Evolutionary conservation across 495 filamentous ascomycete species (phyloP), one percentile per base, ranked within the genome.

Genomic region (Penicillium samsonianum): DNA sequence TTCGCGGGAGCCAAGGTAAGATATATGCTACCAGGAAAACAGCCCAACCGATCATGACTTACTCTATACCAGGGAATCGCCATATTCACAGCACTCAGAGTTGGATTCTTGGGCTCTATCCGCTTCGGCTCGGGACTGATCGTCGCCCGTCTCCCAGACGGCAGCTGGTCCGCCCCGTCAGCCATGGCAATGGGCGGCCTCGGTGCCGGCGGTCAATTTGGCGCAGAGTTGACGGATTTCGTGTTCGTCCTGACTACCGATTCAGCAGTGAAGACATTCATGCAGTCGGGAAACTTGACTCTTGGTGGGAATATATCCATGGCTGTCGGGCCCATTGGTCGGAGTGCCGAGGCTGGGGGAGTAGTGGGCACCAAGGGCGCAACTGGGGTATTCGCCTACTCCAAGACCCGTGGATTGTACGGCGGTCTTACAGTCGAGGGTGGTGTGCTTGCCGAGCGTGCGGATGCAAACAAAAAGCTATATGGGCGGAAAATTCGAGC

Each of bases 201-300:
- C 50, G 92, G 92, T 5, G 89, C 93, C 58, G 93, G 92, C 33
- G 90, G 91, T 11, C 94, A 96, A 67, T 90, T 97, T 62, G 94
- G 94, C 31, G 88, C 94, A 70, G 94, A 98, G 72, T 75, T 96
- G 35, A 97, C 94, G 12, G 93, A 98, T 65, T 98, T 97, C 67
- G 91, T 98, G 50, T 96, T 97, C 76, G 92, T 98, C 35, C 84
- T 98, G 42, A 96, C 96, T 71, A 91, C 95, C 57, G 80, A 85
- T 31, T 82, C 78, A 28, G 91, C 93, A 12, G 93, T 98, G 45
- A 87, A 86, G 65, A 92, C 90, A 9, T 97, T 98, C 70, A 90
- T 90, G 10, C 90, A 96, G 69, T 79, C 84, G 42, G 93, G 92
- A 0, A 88, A 80, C 28, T 69, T 98, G 26, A 96, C 91, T 28